Percentiles rank a stretch among this genome's conserved stretches.
Conservation (phyloP, 116 monocot species). For the Dioscorea cayenensis region DNA sequence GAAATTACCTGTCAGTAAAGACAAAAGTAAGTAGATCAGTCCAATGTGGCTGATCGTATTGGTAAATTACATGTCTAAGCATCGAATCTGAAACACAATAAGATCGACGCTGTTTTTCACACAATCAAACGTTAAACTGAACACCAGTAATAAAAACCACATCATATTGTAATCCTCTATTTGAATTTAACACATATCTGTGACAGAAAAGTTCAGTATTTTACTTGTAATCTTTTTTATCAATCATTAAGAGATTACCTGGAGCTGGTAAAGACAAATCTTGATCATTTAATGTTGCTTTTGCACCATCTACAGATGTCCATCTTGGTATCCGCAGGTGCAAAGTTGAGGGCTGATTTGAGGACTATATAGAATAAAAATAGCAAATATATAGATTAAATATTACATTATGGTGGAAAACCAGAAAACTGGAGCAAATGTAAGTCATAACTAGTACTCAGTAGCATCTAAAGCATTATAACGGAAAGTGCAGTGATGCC, state of each 20-base stretch:
- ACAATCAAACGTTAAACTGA: too few relatives aligned
- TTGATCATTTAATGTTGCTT: conserved; percentile 51
- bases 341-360: conserved; percentile 36
- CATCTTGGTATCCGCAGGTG: conserved; percentile 77
- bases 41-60: not conserved
- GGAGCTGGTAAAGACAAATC: conserved; percentile 42
- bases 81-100: not conserved
- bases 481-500: not conserved
- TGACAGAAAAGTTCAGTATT: not conserved
- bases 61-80: not conserved
- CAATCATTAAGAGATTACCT: conserved; percentile 34
- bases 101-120: not conserved
- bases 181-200: not conserved
- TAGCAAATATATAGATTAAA: not conserved
- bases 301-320: conserved; percentile 49
- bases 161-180: not conserved
- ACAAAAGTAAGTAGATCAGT: not conserved
- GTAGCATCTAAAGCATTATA: not conserved
- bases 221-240: not conserved
- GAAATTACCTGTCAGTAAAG: conserved; percentile 56
- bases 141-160: not conserved
- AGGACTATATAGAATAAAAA: conserved; percentile 17
- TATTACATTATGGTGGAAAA: not conserved
- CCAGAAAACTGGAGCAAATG: too few relatives aligned
- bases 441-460: not conserved